phyloP scores from a whole-genome alignment of 2,329 filamentous ascomycete genomes.

The Sporothrix luriei region DNA sequence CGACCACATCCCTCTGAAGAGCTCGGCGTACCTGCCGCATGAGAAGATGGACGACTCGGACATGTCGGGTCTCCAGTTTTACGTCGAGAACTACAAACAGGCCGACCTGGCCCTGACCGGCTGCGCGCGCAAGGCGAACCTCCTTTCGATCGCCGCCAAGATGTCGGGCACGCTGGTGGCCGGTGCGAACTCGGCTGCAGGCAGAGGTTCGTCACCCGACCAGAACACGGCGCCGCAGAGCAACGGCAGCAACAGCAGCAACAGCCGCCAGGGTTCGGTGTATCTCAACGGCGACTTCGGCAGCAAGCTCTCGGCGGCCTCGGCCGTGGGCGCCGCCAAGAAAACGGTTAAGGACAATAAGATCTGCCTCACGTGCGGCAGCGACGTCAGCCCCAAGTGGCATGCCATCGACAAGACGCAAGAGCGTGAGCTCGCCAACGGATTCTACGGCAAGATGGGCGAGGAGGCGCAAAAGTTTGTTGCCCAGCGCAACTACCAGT shows the following conservation, averaged over 20 bases:
- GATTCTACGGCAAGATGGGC: slow-evolving; percentile 54
- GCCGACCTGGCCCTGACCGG: slow-evolving; percentile 88
- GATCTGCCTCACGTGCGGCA: slow-evolving; percentile 64
- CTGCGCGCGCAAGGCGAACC: slow-evolving; percentile 87
- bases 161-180: slow-evolving; percentile 36
- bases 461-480: slow-evolving; percentile 62
- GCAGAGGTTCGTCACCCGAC: slow-evolving; percentile 3
- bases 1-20: slow-evolving; percentile 75
- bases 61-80: slow-evolving; percentile 82
- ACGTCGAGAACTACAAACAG: slow-evolving; percentile 88
- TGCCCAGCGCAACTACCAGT: slow-evolving; percentile 66
- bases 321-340: slow-evolving; percentile 38
- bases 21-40: slow-evolving; percentile 74
- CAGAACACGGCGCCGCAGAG: slow-evolving; percentile 20
- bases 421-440: slow-evolving; percentile 57
- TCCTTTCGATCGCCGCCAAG: slow-evolving; percentile 68
- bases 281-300: slow-evolving; percentile 24
- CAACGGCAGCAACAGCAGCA: slow-evolving; percentile 30
- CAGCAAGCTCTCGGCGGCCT: slow-evolving; percentile 36
- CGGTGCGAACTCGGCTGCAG: background rate
- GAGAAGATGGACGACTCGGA: slow-evolving; percentile 72
- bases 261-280: slow-evolving; percentile 24
- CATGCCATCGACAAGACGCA: slow-evolving; percentile 61
- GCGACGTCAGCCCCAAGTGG: slow-evolving; percentile 76
- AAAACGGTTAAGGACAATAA: slow-evolving; percentile 54